Conservation (phyloP, 2,329 filamentous ascomycete species). For the Erysiphe pulchra region DNA sequence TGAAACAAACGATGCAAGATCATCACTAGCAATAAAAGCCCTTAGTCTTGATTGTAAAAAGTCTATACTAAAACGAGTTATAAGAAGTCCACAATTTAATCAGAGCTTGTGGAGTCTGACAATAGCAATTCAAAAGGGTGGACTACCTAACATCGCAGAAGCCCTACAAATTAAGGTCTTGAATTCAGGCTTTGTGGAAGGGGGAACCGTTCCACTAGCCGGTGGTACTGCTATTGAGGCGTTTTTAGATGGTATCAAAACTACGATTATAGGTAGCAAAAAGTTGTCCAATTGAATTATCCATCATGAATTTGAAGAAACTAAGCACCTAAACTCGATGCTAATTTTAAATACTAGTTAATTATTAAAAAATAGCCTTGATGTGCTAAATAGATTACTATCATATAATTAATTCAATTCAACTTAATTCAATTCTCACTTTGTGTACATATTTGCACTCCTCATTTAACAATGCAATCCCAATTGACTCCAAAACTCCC, state of each 20-base stretch:
- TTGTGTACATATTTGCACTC: no score
- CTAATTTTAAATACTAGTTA: no score
- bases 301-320: no score
- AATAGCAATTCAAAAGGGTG: slow-evolving; percentile 69
- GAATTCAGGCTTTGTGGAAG: slow-evolving; percentile 59
- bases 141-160: slow-evolving; percentile 69
- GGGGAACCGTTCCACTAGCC: slow-evolving; percentile 60
- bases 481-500: no score
- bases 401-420: no score
- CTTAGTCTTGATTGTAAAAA: slow-evolving; percentile 57
- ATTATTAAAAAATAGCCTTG: no score
- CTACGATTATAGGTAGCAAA: not conserved
- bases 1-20: slow-evolving; percentile 41
- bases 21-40: slow-evolving; percentile 48
- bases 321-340: no score
- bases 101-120: slow-evolving; percentile 72
- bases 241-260: slow-evolving; percentile 75
- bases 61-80: slow-evolving; percentile 50
- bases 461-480: no score
- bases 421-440: no score
- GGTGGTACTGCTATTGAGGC: slow-evolving; percentile 74
- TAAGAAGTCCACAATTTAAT: slow-evolving; percentile 72
- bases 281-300: not conserved
- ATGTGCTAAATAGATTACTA: no score
- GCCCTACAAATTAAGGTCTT: slow-evolving; percentile 57